Evolutionary conservation across 2,329 filamentous ascomycete species (phyloP).

Genomic region (Neopestalotiopsis clavispora): DNA sequence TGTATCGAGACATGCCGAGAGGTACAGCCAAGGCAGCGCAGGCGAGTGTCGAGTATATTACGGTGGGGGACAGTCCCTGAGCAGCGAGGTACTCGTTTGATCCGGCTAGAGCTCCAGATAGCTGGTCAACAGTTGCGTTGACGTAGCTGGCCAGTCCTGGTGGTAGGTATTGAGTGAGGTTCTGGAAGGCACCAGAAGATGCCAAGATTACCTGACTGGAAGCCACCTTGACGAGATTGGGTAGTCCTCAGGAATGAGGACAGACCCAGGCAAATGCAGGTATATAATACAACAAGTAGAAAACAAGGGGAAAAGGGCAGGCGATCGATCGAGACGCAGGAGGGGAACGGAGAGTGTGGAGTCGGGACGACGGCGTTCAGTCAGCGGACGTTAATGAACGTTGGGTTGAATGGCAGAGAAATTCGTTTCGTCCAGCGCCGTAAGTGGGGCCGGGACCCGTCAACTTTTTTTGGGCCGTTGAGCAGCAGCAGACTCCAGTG

Average conservation of each 20-base stretch:
- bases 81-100: constrained; percentile 58
- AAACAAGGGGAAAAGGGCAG: not conserved
- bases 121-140: constrained; percentile 54
- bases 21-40: constrained; percentile 53
- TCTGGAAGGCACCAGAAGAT: constrained; percentile 68
- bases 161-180: constrained; percentile 56
- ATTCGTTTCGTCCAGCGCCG: constrained; percentile 6
- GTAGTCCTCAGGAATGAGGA: constrained; percentile 42
- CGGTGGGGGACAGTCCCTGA: constrained; percentile 54
- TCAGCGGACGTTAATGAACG: constrained; percentile 9
- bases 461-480: not conserved
- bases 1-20: constrained; percentile 60
- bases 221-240: constrained; percentile 62
- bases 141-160: constrained; percentile 57
- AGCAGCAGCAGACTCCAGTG: not conserved
- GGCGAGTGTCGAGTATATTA: constrained; percentile 56
- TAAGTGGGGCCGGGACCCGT: constrained; percentile 16
- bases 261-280: constrained; percentile 36
- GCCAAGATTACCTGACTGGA: constrained; percentile 61
- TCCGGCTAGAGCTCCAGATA: constrained; percentile 52
- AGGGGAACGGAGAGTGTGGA: constrained; percentile 15
- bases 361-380: constrained; percentile 11
- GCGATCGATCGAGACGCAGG: constrained; percentile 6
- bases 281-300: constrained; percentile 8
- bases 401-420: not conserved